A percentile compares a stretch with the other conserved stretches of the same genome.
These are phyloP conservation scores for Ceratobasidium sp. DNA, from an alignment of 1,284 basidiomycete genomes.

Conservation along the genomic window DNA sequence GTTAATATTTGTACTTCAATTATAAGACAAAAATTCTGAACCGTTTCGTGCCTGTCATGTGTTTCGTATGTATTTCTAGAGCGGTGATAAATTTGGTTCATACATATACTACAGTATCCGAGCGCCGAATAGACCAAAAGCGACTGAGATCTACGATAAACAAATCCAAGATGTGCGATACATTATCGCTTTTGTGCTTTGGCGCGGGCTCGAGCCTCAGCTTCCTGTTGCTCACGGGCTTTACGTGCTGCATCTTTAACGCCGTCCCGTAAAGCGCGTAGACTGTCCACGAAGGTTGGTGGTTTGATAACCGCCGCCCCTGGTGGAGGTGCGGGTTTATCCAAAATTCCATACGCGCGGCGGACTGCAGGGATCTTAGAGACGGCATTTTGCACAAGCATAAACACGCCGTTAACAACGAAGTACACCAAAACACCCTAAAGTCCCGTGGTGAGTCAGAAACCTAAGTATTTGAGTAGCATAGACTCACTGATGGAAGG, in stretches of 20 bases:
- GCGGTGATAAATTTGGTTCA: background rate
- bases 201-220: constrained; percentile 23
- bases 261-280: constrained; percentile 35
- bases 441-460: background rate
- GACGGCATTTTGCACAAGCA: constrained; percentile 56
- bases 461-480: background rate
- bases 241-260: constrained; percentile 35
- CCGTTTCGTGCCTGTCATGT: background rate
- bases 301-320: constrained; percentile 29
- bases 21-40: constrained; percentile 46
- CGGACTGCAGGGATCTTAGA: constrained; percentile 46
- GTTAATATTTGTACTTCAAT: constrained; percentile 68
- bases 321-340: constrained; percentile 44
- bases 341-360: constrained; percentile 34
- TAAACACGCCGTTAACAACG: constrained; percentile 59
- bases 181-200: constrained; percentile 25
- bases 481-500: constrained; percentile 53
- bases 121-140: background rate
- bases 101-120: constrained; percentile 4
- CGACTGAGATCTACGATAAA: background rate
- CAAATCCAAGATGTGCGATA: background rate
- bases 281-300: constrained; percentile 44
- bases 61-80: constrained; percentile 14
- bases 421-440: constrained; percentile 77
- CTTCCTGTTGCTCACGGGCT: constrained; percentile 37